phyloP scores from a whole-genome alignment of 768 basidiomycete species.

The Boletus rubroflammeus region DNA sequence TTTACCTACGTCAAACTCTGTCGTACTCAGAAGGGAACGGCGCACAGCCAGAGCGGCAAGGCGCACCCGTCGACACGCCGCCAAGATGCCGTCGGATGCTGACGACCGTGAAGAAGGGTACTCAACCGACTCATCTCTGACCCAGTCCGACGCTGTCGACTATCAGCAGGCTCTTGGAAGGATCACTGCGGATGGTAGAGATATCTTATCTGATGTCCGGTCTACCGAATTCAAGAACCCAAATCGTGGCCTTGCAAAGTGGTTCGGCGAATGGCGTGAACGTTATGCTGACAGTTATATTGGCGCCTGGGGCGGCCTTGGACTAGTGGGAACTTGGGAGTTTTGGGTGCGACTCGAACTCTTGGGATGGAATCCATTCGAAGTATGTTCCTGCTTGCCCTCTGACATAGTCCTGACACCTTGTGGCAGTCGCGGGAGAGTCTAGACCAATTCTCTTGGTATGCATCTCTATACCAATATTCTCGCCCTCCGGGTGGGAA shows the following conservation, averaged over 20 bases:
- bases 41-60: slow-evolving; percentile 57
- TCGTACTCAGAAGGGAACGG: slow-evolving; percentile 49
- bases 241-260: slow-evolving; percentile 58
- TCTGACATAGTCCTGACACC: slow-evolving; percentile 3
- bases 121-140: slow-evolving; percentile 79
- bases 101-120: slow-evolving; percentile 67
- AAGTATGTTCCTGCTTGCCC: slow-evolving; percentile 43
- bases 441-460: slow-evolving; percentile 85
- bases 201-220: slow-evolving; percentile 74
- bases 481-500: slow-evolving; percentile 47
- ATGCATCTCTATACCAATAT: slow-evolving; percentile 72
- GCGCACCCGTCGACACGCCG: slow-evolving; percentile 41
- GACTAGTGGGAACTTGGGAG: slow-evolving; percentile 87
- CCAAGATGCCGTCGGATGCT: slow-evolving; percentile 21
- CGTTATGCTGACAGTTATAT: slow-evolving; percentile 77
- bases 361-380: slow-evolving; percentile 83
- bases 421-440: slow-evolving; percentile 43
- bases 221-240: slow-evolving; percentile 86
- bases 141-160: slow-evolving; percentile 62
- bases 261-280: slow-evolving; percentile 72
- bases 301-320: slow-evolving; percentile 87
- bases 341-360: slow-evolving; percentile 90
- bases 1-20: slow-evolving; percentile 44
- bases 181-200: slow-evolving; percentile 48
- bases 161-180: slow-evolving; percentile 60